These are phyloP conservation scores for Hordeum marinum DNA, from an alignment of 176 grass and related monocot species.

Conservation along the genomic window DNA sequence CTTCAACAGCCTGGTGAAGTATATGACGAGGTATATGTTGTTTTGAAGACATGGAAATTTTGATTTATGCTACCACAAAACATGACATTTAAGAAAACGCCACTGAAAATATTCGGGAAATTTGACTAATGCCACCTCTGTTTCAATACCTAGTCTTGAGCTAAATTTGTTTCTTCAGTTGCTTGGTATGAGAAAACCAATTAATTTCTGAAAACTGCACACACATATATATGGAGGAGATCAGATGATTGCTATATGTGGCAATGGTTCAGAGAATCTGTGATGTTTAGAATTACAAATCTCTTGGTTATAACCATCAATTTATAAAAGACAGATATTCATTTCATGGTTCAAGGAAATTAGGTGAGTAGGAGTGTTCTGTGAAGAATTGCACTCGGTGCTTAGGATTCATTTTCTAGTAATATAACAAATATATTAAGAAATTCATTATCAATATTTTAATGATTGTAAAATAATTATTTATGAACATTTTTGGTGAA, in stretches of 20 bases:
- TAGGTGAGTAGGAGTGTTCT: background rate
- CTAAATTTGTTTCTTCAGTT: background rate
- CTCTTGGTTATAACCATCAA: background rate
- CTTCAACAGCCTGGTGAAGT: conserved; percentile 69
- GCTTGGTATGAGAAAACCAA: background rate
- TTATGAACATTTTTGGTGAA: background rate
- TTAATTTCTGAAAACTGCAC: background rate
- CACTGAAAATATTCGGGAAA: background rate
- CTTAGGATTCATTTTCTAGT: background rate
- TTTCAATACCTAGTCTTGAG: background rate
- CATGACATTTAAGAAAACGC: background rate
- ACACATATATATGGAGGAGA: background rate
- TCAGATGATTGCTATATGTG: background rate
- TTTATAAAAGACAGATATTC: background rate
- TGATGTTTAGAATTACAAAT: background rate
- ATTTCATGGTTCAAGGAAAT: background rate
- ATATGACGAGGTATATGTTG: conserved; percentile 71
- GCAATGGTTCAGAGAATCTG: background rate
- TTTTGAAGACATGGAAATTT: background rate
- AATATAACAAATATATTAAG: background rate
- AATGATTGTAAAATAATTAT: background rate
- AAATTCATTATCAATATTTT: background rate
- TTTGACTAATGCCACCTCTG: background rate
- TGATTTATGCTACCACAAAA: background rate
- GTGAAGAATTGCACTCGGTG: background rate